Conservation (phyloP, 2,329 filamentous ascomycete genomes). For the Ascochyta rabiei region DNA sequence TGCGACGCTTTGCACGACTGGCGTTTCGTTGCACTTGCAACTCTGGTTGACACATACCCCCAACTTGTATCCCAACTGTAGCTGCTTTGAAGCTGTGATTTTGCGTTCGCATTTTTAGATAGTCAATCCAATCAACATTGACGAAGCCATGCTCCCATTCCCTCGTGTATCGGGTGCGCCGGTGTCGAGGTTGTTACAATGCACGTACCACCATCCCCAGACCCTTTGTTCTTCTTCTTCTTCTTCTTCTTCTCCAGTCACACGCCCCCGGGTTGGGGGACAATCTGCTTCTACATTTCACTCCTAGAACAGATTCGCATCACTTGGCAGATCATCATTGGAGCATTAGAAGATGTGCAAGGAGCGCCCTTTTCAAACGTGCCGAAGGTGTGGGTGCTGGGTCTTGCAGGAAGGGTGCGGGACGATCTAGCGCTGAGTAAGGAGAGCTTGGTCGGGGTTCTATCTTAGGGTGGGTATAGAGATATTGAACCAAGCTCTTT, state of each 20-base stretch:
- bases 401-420: not conserved
- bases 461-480: too few species aligned
- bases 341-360: not conserved
- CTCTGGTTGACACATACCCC: conserved; percentile 19
- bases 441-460: not conserved
- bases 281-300: not conserved
- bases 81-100: not conserved
- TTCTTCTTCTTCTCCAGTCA: too few species aligned
- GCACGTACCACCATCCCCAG: not conserved
- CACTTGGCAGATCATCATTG: not conserved
- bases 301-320: not conserved
- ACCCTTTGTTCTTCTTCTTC: not conserved
- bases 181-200: not conserved
- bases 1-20: conserved; percentile 3
- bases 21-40: conserved; percentile 13
- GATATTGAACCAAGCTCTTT: too few species aligned
- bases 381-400: not conserved
- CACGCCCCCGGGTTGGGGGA: too few species aligned
- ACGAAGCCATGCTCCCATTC: too few species aligned
- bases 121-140: not conserved
- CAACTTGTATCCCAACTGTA: conserved; percentile 1
- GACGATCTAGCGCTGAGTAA: not conserved
- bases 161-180: too few species aligned
- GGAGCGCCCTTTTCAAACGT: not conserved
- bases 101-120: conserved; percentile 1